Evolutionary conservation across 2,329 filamentous ascomycete genomes (phyloP).

Genomic region (Scopulariopsis brevicaulis): DNA sequence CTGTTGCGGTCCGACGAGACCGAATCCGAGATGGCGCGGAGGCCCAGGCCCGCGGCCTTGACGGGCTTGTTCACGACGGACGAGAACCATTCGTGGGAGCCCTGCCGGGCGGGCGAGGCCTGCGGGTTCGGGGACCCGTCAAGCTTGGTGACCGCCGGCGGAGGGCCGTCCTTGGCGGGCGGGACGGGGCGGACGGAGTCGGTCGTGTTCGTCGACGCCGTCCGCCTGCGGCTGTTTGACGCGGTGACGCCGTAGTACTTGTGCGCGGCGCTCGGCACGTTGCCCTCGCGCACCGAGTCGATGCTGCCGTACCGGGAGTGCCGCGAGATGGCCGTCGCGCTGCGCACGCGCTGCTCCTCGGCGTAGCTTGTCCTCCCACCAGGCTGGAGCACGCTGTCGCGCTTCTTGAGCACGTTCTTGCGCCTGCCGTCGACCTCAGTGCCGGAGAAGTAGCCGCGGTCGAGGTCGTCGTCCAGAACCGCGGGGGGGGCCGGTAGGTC

Average conservation of each 20-base stretch:
- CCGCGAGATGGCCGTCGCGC: constrained; percentile 52
- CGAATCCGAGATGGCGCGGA: constrained; percentile 71
- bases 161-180: constrained; percentile 39
- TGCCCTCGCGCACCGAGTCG: constrained; percentile 57
- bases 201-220: constrained; percentile 47
- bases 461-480: constrained; percentile 43
- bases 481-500: constrained; percentile 16
- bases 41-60: constrained; percentile 48
- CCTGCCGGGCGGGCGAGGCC: constrained; percentile 26
- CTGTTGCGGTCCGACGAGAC: constrained; percentile 28
- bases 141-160: constrained; percentile 50
- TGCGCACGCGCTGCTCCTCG: constrained; percentile 60
- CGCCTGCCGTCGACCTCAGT: constrained; percentile 68
- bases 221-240: constrained; percentile 37
- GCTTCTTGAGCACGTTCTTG: constrained; percentile 73
- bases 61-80: constrained; percentile 36
- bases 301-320: constrained; percentile 72
- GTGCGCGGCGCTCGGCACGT: constrained; percentile 46
- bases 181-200: constrained; percentile 39
- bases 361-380: constrained; percentile 60
- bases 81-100: constrained; percentile 45
- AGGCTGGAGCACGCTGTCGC: constrained; percentile 52
- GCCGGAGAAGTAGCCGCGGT: constrained; percentile 89
- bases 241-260: constrained; percentile 53
- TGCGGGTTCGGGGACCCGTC: constrained; percentile 38